These are phyloP conservation scores for Tetraselmis chui DNA, from an alignment of 139 green algal species.

Conservation along the genomic window DNA sequence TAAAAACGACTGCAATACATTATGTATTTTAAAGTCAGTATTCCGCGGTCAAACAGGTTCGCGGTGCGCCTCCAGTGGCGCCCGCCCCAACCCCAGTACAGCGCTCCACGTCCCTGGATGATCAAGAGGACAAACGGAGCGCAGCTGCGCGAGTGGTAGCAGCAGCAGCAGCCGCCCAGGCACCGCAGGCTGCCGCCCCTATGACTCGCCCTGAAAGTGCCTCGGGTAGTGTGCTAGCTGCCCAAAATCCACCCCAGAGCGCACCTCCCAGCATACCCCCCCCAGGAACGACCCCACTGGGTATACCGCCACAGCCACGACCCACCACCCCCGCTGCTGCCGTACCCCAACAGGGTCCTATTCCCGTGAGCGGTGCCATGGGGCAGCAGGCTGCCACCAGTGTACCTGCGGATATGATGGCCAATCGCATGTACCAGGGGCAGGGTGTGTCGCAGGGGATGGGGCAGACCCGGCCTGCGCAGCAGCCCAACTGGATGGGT, in stretches of 20 bases:
- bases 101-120: background rate
- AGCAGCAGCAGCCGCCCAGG: no score
- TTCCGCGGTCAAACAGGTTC: no score
- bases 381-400: background rate
- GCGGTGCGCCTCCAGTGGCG: no score
- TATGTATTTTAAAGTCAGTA: background rate
- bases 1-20: no score
- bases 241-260: background rate
- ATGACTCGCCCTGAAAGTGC: background rate
- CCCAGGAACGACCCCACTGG: background rate
- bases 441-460: background rate
- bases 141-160: no score
- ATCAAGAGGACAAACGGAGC: background rate
- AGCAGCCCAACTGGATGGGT: conserved; percentile 16
- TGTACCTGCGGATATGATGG: background rate
- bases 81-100: background rate
- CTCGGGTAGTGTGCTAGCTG: background rate
- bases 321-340: no score
- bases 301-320: background rate
- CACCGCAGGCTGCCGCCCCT: no score
- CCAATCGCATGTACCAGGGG: background rate
- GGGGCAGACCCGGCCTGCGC: conserved; percentile 2
- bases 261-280: background rate
- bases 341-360: background rate
- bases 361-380: background rate